phyloP scores from a whole-genome alignment of 2,329 filamentous ascomycete genomes.

The Sphaerostilbella broomeana region DNA sequence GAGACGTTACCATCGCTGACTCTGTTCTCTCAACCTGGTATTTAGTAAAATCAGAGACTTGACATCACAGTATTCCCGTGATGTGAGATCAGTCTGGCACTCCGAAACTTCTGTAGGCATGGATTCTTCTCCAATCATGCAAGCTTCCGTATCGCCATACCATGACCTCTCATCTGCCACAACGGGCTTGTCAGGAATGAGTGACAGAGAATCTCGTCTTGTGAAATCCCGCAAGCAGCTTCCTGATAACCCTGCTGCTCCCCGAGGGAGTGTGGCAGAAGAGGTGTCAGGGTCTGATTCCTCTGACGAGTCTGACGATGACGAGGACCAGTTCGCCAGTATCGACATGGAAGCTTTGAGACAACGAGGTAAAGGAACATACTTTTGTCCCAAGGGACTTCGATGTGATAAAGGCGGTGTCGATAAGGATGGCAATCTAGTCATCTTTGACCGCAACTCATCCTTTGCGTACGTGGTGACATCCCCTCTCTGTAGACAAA shows the following conservation, averaged over 20 bases:
- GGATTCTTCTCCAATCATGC: slow-evolving; percentile 15
- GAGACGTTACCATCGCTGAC: not conserved
- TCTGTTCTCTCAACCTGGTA: slow-evolving; percentile 5
- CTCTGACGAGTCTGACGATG: slow-evolving; percentile 28
- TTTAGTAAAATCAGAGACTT: slow-evolving; percentile 30
- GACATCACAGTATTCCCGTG: slow-evolving; percentile 27
- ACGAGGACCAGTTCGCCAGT: slow-evolving; percentile 29
- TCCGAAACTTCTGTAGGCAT: slow-evolving; percentile 15
- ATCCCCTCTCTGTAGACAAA: not conserved
- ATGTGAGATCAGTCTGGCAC: slow-evolving; percentile 28
- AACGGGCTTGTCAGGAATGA: slow-evolving; percentile 14
- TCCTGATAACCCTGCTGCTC: slow-evolving; percentile 16
- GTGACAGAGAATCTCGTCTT: slow-evolving; percentile 19
- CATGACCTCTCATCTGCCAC: slow-evolving; percentile 17
- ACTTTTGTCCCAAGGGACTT: slow-evolving; percentile 30
- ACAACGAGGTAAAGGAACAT: slow-evolving; percentile 33
- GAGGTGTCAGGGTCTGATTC: slow-evolving; percentile 12
- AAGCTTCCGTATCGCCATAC: slow-evolving; percentile 19
- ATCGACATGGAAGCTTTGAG: slow-evolving; percentile 35
- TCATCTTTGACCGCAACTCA: slow-evolving; percentile 36
- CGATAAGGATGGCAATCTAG: slow-evolving; percentile 31
- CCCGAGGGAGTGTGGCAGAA: slow-evolving; percentile 1
- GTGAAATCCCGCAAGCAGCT: slow-evolving; percentile 20
- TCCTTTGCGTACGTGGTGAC: slow-evolving; percentile 30
- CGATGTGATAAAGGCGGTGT: slow-evolving; percentile 36